Base-by-base conservation (phyloP, 169 alveolate species). In the Neospora caninum region DNA sequence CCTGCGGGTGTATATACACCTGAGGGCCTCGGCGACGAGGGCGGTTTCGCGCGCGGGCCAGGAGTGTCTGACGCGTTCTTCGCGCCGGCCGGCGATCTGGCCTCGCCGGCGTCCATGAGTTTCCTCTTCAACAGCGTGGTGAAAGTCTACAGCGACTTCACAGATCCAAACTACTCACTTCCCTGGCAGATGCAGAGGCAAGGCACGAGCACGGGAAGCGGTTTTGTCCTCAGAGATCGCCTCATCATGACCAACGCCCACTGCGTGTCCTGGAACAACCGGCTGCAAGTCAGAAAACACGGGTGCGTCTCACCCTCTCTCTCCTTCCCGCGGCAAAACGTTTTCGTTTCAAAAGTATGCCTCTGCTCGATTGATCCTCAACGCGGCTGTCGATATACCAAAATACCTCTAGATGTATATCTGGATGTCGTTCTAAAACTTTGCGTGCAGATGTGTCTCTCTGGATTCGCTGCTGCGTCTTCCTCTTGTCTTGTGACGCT, bases 101-200 rank as follows among this genome's bases (percentile, higher is more conserved):
- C 36, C 25, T 41, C 88, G 39, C 64, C 88, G 7, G 92, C 34
- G 80, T 45, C 53, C 49, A 31, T 88, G 54, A 43, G 58, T 29
- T 10, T 54, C 9, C 31, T 91, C 67, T 97, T 94, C 80, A 92
- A 94, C 70, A 94, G 98, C 53, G 97, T 97, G 41, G 96, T 97
- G 43, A 97, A 97, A 94, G 88, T 97, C 67, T 97, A 96, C 94
- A 96, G 97, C 91, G 98, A 97, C 94, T 96, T 96, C 43, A 97
- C 98, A 20, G 98, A 96, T 91, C 98, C 98, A 34, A 97, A 94
- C 91, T 96, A 96, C 82, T 97, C 98, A 31, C 95, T 95, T 91
- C 97, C 98, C 6, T 97, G 98, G 98, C 98, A 96, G 34, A 97
- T 96, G 97, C 95, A 96, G 88, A 93, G 97, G 42, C 98, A 96